Conservation (phyloP, 208 protist genomes). For the Leishmania lainsoni region DNA sequence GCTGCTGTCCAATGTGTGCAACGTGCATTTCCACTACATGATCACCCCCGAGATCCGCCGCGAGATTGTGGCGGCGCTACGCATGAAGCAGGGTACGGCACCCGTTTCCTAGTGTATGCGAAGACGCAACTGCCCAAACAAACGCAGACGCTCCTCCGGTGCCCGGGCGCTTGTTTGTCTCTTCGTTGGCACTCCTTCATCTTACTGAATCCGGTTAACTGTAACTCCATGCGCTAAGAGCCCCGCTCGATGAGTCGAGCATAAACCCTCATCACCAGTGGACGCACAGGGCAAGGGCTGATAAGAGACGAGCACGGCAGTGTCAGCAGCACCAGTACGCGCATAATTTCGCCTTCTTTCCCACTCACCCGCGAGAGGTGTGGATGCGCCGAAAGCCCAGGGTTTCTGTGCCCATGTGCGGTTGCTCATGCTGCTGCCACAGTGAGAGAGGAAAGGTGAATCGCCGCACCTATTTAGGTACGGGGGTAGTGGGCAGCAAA, state of each 20-base stretch:
- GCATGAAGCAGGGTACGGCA: constrained; percentile 26
- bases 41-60: constrained; percentile 87
- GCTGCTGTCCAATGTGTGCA: constrained; percentile 76
- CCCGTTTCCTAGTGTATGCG: neutral
- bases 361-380: neutral
- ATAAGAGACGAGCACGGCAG: neutral
- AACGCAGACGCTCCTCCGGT: neutral
- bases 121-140: neutral
- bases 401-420: neutral
- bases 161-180: constrained; percentile 6
- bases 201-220: constrained; percentile 8
- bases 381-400: neutral
- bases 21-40: constrained; percentile 88
- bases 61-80: constrained; percentile 64
- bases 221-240: neutral
- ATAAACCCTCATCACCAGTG: neutral
- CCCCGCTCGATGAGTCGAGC: neutral
- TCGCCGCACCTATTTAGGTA: neutral
- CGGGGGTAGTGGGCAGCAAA: neutral
- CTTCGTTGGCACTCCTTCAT: neutral
- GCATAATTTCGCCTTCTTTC: neutral
- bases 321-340: neutral
- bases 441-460: neutral
- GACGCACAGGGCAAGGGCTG: neutral
- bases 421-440: neutral